phyloP scores from a whole-genome alignment of 768 basidiomycete species.

The Neoboletus magnificus region DNA sequence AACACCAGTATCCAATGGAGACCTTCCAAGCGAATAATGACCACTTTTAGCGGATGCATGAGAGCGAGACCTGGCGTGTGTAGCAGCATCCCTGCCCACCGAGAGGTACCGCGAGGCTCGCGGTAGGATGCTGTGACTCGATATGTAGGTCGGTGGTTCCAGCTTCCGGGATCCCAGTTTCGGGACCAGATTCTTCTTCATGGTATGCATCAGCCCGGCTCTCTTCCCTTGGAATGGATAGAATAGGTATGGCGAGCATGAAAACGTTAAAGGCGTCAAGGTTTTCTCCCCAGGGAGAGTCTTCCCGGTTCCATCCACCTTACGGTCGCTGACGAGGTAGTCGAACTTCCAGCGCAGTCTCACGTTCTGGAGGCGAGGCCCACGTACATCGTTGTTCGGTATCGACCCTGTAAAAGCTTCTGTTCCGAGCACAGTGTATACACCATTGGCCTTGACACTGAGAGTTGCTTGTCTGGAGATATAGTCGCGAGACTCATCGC shows the following conservation, averaged over 20 bases:
- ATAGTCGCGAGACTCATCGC: slow-evolving; percentile 68
- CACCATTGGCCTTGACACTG: slow-evolving; percentile 63
- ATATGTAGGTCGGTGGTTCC: slow-evolving; percentile 38
- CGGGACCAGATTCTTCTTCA: slow-evolving; percentile 66
- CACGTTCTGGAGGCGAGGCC: slow-evolving; percentile 24
- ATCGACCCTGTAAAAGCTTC: slow-evolving; percentile 41
- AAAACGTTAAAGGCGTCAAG: slow-evolving; percentile 69
- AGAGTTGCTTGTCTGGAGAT: slow-evolving; percentile 74
- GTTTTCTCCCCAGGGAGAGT: slow-evolving; percentile 63
- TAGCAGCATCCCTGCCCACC: background rate
- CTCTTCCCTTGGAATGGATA: slow-evolving; percentile 63
- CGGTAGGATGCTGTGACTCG: background rate
- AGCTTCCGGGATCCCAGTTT: slow-evolving; percentile 64
- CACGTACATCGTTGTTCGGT: slow-evolving; percentile 17
- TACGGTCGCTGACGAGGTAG: slow-evolving; percentile 67
- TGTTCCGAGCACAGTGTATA: slow-evolving; percentile 68
- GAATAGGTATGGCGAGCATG: slow-evolving; percentile 64
- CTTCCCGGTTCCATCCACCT: slow-evolving; percentile 43
- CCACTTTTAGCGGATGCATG: slow-evolving; percentile 20
- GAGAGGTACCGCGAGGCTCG: slow-evolving; percentile 3
- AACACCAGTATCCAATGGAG: slow-evolving; percentile 4
- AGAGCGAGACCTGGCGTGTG: slow-evolving; percentile 22
- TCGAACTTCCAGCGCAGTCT: slow-evolving; percentile 75
- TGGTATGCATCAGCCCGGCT: slow-evolving; percentile 62
- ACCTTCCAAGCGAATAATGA: slow-evolving; percentile 10